Evolutionary conservation across 805 yeast genomes (phyloP), one percentile per base, ranked within the genome.

Genomic region (Wickerhamomyces chaumierensis): DNA sequence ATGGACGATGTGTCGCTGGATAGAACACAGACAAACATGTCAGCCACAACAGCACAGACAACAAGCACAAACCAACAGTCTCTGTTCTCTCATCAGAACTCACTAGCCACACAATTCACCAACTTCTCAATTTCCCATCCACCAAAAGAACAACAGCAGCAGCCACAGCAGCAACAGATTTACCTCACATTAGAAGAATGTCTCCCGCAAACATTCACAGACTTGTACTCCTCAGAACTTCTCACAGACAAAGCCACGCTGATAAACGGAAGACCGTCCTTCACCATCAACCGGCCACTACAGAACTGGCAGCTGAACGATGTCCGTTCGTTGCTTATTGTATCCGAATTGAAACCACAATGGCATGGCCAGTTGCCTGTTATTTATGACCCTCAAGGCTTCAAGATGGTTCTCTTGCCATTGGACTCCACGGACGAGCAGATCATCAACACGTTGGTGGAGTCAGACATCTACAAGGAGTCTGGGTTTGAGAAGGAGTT

Each of bases 231-330:
- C 0, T 69, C 77, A 2, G 81, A 76, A 41, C 53, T 74, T 12
- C 55, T 71, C 18, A 62, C 65, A 31, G 69, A 68, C 40, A 65
- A 71, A 7, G 52, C 52, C 19, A 41, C 67, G 18, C 60, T 74
- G 31, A 61, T 69, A 11, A 73, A 73, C 44, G 81, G 81, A 0
- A 61, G 86, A 34, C 85, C 84, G 12, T 54, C 59, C 19, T 79
- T 77, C 56, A 77, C 85, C 0, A 77, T 85, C 0, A 71, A 69
- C 43, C 61, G 86, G 38, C 74, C 71, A 14, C 61, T 81, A 32
- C 60, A 75, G 19, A 81, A 79, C 54, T 81, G 90, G 90, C 77
- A 71, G 36, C 51, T 78, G 37, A 81, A 81, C 55, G 88, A 80
- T 53, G 60, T 78, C 16, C 61, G 90, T 34, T 76, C 86, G 2